Evolutionary conservation across 2,329 filamentous ascomycete species (phyloP).

Genomic region (Eutypa lata): DNA sequence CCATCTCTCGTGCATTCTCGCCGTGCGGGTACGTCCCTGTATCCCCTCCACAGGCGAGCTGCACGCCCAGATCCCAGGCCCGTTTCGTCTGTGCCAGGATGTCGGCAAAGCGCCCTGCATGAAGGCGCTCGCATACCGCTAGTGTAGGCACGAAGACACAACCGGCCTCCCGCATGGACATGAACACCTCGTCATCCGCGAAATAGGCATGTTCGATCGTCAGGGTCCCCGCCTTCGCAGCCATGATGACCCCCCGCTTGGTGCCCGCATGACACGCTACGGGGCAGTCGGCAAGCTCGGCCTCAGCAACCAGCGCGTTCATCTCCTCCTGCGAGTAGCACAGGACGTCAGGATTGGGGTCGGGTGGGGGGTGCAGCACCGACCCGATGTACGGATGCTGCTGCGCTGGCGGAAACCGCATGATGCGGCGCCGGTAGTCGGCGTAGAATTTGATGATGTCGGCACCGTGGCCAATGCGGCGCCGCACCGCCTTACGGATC

Average conservation of each 20-base stretch:
- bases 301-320: constrained; percentile 42
- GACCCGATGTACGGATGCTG: constrained; percentile 21
- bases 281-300: constrained; percentile 33
- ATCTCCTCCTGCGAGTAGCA: constrained; percentile 43
- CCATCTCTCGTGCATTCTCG: constrained; percentile 45
- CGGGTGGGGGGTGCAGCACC: constrained; percentile 29
- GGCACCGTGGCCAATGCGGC: constrained; percentile 40
- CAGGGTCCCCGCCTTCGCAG: constrained; percentile 38
- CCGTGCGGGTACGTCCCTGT: constrained; percentile 50
- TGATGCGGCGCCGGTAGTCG: constrained; percentile 40
- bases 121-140: constrained; percentile 34
- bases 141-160: constrained; percentile 49
- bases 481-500: constrained; percentile 37
- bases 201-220: constrained; percentile 40
- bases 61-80: constrained; percentile 42
- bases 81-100: constrained; percentile 34
- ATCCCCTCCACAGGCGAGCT: constrained; percentile 46
- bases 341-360: constrained; percentile 35
- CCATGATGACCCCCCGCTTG: constrained; percentile 36
- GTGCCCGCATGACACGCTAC: constrained; percentile 39
- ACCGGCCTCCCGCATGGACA: constrained; percentile 35
- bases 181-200: constrained; percentile 34
- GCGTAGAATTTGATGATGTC: constrained; percentile 47
- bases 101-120: constrained; percentile 20
- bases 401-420: constrained; percentile 34